Conservation (phyloP, 2,329 filamentous ascomycete species). For the Dothideomycetes sp. region DNA sequence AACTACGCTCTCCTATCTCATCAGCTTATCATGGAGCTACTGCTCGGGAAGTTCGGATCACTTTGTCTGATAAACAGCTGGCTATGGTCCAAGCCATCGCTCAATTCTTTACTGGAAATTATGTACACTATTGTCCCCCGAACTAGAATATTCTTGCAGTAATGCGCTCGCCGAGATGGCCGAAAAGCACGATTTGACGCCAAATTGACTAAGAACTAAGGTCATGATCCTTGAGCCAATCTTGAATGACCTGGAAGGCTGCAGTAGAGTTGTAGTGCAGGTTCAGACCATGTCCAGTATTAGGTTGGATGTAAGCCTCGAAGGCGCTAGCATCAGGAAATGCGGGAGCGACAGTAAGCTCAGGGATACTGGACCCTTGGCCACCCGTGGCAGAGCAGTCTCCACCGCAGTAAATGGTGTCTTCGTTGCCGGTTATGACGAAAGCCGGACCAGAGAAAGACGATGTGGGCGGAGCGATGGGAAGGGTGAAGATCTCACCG, state of each 20-base stretch:
- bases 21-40: too few relatives aligned
- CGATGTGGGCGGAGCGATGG: constrained; percentile 9
- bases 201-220: too few relatives aligned
- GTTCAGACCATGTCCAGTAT: constrained; percentile 22
- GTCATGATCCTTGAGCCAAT: too few relatives aligned
- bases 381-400: constrained; percentile 10
- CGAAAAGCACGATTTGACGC: too few relatives aligned
- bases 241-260: constrained; percentile 6
- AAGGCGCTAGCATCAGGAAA: constrained; percentile 8
- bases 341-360: constrained; percentile 11
- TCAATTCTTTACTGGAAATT: too few relatives aligned
- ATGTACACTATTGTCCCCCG: too few relatives aligned
- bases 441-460: constrained; percentile 17
- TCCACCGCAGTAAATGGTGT: constrained; percentile 14
- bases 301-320: constrained; percentile 15
- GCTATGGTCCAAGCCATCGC: too few relatives aligned
- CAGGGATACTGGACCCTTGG: constrained; percentile 12
- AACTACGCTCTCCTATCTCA: too few relatives aligned
- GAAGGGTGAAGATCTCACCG: constrained; percentile 20
- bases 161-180: too few relatives aligned
- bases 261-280: constrained; percentile 17
- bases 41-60: too few relatives aligned
- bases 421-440: constrained; percentile 17
- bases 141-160: too few relatives aligned
- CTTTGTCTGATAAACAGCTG: too few relatives aligned